Conservation (phyloP, 2,329 filamentous ascomycete species). For the Huntiella savannae region DNA sequence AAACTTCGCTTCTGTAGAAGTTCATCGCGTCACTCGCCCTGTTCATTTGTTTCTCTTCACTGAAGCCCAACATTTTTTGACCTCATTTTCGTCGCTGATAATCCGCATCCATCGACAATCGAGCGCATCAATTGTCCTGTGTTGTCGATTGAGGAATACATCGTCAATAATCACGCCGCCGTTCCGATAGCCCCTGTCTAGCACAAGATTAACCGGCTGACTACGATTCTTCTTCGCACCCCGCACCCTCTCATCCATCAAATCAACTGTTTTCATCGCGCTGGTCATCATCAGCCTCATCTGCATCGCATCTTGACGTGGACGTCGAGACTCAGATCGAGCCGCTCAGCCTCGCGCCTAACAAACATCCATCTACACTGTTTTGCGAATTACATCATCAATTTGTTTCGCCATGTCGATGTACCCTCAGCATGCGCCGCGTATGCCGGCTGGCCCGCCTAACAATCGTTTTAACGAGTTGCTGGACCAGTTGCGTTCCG, state of each 20-base stretch:
- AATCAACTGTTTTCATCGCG: background rate
- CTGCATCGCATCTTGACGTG: background rate
- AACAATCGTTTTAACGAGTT: constrained; percentile 61
- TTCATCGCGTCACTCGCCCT: background rate
- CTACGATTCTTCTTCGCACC: too few species aligned
- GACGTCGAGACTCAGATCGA: background rate
- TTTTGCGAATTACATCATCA: background rate
- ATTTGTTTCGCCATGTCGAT: constrained; percentile 11
- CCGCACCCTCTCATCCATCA: background rate
- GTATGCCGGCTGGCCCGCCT: constrained; percentile 12
- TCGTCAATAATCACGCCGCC: too few species aligned
- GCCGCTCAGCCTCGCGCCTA: background rate
- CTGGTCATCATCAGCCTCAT: background rate
- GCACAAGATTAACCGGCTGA: too few species aligned
- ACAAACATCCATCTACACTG: background rate
- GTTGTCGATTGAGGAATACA: too few species aligned
- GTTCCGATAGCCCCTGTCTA: too few species aligned
- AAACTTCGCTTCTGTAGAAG: background rate
- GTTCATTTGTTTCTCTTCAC: background rate
- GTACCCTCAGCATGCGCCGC: constrained; percentile 12
- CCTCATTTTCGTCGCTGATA: background rate
- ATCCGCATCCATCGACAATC: background rate
- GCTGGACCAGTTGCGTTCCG: constrained; percentile 71
- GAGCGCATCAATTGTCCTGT: background rate
- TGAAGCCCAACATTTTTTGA: background rate